These are phyloP conservation scores for Aurinia saxatilis DNA, from an alignment of 345 rosid species.

Conservation along the genomic window DNA sequence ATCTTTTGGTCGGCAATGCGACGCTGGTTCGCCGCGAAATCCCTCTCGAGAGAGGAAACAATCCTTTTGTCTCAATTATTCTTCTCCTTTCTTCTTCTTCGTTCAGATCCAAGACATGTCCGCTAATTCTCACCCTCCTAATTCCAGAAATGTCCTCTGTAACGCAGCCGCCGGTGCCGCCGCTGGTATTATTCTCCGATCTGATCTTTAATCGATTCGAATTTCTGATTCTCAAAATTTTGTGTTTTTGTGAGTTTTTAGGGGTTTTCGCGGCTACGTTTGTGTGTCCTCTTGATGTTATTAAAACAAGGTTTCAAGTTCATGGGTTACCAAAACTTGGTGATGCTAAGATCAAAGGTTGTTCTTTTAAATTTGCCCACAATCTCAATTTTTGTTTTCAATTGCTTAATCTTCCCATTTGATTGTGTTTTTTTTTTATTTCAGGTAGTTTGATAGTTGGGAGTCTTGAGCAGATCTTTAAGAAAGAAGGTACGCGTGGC, in stretches of 20 bases:
- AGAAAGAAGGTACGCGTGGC: slow-evolving; percentile 68
- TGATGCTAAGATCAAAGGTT: slow-evolving; percentile 45
- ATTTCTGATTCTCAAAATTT: neutral
- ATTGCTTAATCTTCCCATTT: neutral
- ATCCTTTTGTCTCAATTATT: slow-evolving; percentile 14
- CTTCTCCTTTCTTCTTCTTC: slow-evolving; percentile 6
- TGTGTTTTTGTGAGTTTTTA: slow-evolving; percentile 6
- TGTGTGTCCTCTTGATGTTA: slow-evolving; percentile 88
- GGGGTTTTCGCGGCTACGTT: slow-evolving; percentile 84
- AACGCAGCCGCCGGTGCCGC: slow-evolving; percentile 93
- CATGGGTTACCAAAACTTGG: slow-evolving; percentile 59
- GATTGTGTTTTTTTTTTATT: neutral
- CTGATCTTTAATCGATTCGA: neutral
- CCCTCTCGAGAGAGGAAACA: slow-evolving; percentile 66
- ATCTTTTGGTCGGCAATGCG: slow-evolving; percentile 55
- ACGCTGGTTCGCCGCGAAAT: slow-evolving; percentile 54
- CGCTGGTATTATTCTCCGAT: slow-evolving; percentile 43
- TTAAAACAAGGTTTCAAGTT: slow-evolving; percentile 89
- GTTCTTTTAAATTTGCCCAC: neutral
- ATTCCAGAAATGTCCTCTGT: slow-evolving; percentile 54
- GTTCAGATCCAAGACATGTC: slow-evolving; percentile 37
- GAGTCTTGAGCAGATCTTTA: slow-evolving; percentile 63
- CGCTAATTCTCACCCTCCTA: slow-evolving; percentile 47
- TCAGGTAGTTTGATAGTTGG: slow-evolving; percentile 81
- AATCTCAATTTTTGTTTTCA: neutral